A percentile compares a stretch with the other conserved stretches of the same genome.
phyloP scores from a whole-genome alignment of 768 basidiomycete species.

The Exsudoporus frostii region DNA sequence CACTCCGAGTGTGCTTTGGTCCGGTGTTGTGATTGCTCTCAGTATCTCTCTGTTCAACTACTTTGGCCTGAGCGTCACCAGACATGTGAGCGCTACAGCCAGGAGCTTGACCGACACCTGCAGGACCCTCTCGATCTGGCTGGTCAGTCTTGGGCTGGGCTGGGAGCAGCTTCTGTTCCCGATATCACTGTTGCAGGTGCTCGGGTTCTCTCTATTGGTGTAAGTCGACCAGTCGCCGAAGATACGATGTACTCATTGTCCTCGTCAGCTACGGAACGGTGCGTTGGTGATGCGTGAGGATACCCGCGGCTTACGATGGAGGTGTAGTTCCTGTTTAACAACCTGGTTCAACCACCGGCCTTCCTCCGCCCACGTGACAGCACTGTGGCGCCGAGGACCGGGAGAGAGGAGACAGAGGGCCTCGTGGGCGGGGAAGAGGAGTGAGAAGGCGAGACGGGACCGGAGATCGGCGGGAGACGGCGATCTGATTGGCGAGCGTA shows the following conservation, averaged over 20 bases:
- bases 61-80: constrained; percentile 90
- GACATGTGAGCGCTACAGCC: constrained; percentile 89
- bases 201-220: constrained; percentile 87
- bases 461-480: too few species aligned
- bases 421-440: too few species aligned
- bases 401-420: too few species aligned
- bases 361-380: constrained; percentile 58
- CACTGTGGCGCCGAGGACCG: too few species aligned
- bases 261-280: constrained; percentile 78
- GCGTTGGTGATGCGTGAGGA: constrained; percentile 22
- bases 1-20: constrained; percentile 67
- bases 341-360: constrained; percentile 63
- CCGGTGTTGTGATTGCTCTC: constrained; percentile 66
- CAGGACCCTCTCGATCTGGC: constrained; percentile 94
- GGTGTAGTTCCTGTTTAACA: constrained; percentile 83
- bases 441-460: too few species aligned
- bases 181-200: constrained; percentile 75
- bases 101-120: constrained; percentile 92
- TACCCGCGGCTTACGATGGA: constrained; percentile 5
- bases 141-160: constrained; percentile 81
- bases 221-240: constrained; percentile 42
- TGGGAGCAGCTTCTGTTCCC: constrained; percentile 89
- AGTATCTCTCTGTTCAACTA: constrained; percentile 84
- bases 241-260: constrained; percentile 9
- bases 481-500: too few species aligned